Conservation (phyloP, 2,329 filamentous ascomycete species). For the Neonectria faginata region DNA sequence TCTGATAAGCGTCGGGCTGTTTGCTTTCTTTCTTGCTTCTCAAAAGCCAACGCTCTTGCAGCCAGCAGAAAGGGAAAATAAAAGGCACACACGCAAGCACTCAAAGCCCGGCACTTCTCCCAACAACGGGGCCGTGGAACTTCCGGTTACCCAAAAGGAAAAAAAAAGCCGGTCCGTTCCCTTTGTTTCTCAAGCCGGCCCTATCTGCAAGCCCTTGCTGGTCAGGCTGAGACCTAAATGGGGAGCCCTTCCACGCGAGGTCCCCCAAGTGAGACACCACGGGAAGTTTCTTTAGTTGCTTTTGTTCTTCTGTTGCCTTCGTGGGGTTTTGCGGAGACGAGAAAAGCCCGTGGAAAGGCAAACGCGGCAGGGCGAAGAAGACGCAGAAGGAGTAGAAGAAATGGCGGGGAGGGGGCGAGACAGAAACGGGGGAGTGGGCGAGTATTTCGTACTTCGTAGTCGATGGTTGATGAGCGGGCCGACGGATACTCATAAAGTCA, state of each 20-base stretch:
- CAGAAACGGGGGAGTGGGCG: conserved; percentile 16
- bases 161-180: conserved; percentile 21
- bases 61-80: neutral
- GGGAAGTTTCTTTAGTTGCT: conserved; percentile 41
- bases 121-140: conserved; percentile 30
- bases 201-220: conserved; percentile 33
- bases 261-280: conserved; percentile 41
- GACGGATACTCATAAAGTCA: conserved; percentile 16
- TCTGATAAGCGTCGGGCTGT: conserved; percentile 1
- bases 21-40: conserved; percentile 7
- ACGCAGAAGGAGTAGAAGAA: neutral
- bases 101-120: conserved; percentile 29
- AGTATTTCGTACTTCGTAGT: conserved; percentile 4
- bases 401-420: conserved; percentile 5
- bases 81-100: conserved; percentile 35
- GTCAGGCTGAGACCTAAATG: conserved; percentile 18
- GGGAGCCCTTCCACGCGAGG: conserved; percentile 36
- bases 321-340: conserved; percentile 42
- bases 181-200: conserved; percentile 33
- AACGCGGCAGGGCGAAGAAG: conserved; percentile 17
- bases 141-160: conserved; percentile 23
- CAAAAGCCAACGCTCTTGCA: conserved; percentile 5
- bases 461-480: conserved; percentile 18
- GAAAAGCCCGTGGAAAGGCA: conserved; percentile 26
- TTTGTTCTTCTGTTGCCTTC: conserved; percentile 38